Base-by-base conservation (phyloP, 305 asterid species). In the Fraxinus sp. region DNA sequence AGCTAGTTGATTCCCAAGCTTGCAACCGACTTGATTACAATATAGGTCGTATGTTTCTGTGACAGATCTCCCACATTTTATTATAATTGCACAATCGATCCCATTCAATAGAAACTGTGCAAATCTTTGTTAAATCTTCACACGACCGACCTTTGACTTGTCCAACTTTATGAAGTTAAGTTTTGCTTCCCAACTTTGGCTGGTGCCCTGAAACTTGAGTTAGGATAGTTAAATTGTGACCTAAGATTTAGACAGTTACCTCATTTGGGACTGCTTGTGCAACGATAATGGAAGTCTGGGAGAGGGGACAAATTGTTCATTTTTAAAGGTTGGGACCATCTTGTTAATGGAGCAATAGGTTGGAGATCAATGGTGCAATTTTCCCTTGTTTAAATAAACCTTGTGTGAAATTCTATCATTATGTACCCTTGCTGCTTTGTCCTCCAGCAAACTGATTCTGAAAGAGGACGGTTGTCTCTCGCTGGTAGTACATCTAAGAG, bases 401-500 rank as follows among this genome's bases (percentile, higher is more conserved):
- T 10, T 20, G 35, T 59, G 11, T 81, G 37, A 35, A 35, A 7
- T 64, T 39, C 3, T 35, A 30, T 28, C 14, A 24, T 49, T 16
- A 30, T 8, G 36, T 32, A 5, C 37, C 39, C 11, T 35, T 44
- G 18, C 64, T 20, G 39, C 79, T 46, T 78, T 79, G 76, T 83
- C 37, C 77, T 81, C 46, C 91, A 92, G 97, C 93, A 86, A 81
- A 82, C 78, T 13, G 95, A 87, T 82, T 76, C 92, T 55, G 96
- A 91, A 55, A 89, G 92, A 80, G 90, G 92, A 10, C 93, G 91
- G 4, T 46, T 86, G 16, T 74, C 91, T 41, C 90, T 97, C 81
- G 76, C 91, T 5, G 90, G 83, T 80, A 93, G 97, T 84, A 73
- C 88, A 62, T 93, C 97, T 55, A 92, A 88, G 86, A 91, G 96